Evolutionary conservation across 352 stramenopile species (phyloP).

Genomic region (Phytophthora syringae): DNA sequence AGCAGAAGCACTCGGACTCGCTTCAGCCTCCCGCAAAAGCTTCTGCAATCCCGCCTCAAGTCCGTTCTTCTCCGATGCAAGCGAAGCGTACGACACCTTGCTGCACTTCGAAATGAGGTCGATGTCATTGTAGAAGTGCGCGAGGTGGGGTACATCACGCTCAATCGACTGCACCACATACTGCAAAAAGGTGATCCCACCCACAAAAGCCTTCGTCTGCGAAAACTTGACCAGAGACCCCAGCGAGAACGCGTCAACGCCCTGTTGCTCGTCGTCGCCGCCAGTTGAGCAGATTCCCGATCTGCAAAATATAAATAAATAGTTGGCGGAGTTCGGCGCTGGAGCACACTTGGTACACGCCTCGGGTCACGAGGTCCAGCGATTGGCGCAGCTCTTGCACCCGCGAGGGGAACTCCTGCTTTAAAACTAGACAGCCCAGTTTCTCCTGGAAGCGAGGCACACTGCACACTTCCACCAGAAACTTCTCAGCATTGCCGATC

Average conservation of each 20-base stretch:
- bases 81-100: conserved; percentile 70
- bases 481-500: conserved; percentile 78
- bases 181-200: conserved; percentile 82
- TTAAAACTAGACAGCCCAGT: conserved; percentile 80
- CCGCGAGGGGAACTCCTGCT: conserved; percentile 83
- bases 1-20: conserved; percentile 16
- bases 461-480: conserved; percentile 74
- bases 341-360: conserved; percentile 82
- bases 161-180: conserved; percentile 90
- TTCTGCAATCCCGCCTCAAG: conserved; percentile 70
- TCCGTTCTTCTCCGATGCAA: conserved; percentile 74
- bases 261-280: conserved; percentile 46
- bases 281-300: conserved; percentile 80
- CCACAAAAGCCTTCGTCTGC: conserved; percentile 87
- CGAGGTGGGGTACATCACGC: conserved; percentile 75
- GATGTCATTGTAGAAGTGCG: conserved; percentile 80
- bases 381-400: conserved; percentile 80
- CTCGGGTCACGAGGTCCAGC: conserved; percentile 76
- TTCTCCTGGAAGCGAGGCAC: conserved; percentile 79
- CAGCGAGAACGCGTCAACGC: conserved; percentile 74
- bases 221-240: conserved; percentile 86
- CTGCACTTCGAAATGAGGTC: conserved; percentile 76
- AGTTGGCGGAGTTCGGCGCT: conserved; percentile 74
- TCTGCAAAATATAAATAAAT: conserved; percentile 89
- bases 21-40: conserved; percentile 58